phyloP scores from a whole-genome alignment of 768 basidiomycete species.

The Kwoniella botswanensis region DNA sequence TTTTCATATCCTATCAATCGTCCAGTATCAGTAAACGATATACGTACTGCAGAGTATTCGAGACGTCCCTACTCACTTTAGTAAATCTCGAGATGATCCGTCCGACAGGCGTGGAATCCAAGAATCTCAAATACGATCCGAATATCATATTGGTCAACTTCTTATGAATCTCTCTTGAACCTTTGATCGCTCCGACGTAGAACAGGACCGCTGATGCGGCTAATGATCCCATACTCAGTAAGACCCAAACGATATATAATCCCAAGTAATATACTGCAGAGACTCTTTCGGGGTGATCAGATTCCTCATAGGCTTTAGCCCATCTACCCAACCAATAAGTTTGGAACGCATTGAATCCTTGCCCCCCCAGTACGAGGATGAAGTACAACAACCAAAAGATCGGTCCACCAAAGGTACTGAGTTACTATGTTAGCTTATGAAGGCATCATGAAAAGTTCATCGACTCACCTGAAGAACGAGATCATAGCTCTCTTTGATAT shows the following conservation, averaged over 20 bases:
- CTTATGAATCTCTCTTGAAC: conserved; percentile 46
- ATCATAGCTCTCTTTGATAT: conserved; percentile 52
- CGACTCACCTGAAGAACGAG: conserved; percentile 39
- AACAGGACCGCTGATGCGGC: conserved; percentile 33
- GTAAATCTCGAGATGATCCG: conserved; percentile 55
- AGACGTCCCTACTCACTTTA: conserved; percentile 28
- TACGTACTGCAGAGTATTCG: not conserved
- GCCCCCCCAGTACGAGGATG: conserved; percentile 45
- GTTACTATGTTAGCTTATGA: conserved; percentile 10
- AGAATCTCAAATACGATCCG: conserved; percentile 47
- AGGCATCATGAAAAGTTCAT: conserved; percentile 21
- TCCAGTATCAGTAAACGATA: not conserved
- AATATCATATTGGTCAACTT: conserved; percentile 51
- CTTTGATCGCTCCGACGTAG: conserved; percentile 53
- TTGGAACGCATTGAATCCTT: conserved; percentile 46
- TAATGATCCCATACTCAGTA: conserved; percentile 35
- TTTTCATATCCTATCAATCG: conserved; percentile 47
- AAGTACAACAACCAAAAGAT: conserved; percentile 57
- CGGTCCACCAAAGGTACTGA: conserved; percentile 54
- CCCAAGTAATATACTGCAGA: conserved; percentile 54
- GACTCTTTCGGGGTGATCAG: conserved; percentile 40
- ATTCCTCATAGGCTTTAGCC: conserved; percentile 52
- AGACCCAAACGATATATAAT: conserved; percentile 52
- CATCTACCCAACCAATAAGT: conserved; percentile 56
- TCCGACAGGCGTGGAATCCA: conserved; percentile 51